phyloP scores from a whole-genome alignment of 1,284 basidiomycete genomes.

The Uromyces viciae-fabae region DNA sequence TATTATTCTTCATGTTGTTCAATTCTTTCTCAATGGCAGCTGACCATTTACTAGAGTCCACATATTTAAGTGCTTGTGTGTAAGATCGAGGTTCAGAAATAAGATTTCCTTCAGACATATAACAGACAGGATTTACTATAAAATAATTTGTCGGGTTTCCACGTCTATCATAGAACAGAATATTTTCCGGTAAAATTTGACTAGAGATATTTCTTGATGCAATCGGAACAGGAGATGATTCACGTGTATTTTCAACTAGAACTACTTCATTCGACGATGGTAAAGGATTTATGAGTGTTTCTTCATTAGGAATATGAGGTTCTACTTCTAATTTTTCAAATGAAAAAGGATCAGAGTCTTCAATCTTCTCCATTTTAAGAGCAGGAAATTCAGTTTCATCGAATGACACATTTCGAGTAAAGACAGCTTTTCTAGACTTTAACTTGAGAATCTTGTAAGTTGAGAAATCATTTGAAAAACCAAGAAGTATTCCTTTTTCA shows the following conservation, averaged over 20 bases:
- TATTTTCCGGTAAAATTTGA: not conserved
- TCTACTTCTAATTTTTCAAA: not conserved
- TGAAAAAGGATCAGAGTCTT: too few species aligned
- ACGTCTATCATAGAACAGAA: not conserved
- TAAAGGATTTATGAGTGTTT: not conserved
- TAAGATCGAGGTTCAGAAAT: not conserved
- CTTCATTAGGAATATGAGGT: not conserved
- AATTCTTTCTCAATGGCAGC: not conserved
- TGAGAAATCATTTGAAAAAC: not conserved
- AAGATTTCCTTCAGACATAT: not conserved
- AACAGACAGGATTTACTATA: not conserved
- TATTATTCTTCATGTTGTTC: not conserved
- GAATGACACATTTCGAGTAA: not conserved
- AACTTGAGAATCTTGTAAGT: not conserved
- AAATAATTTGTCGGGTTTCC: not conserved
- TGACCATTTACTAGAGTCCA: too few species aligned
- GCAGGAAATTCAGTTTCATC: not conserved
- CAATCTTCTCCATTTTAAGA: not conserved
- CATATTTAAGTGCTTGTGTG: too few species aligned
- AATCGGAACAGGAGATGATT: too few species aligned
- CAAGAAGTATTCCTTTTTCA: not conserved
- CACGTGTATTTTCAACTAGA: too few species aligned
- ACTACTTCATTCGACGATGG: too few species aligned
- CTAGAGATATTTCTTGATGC: not conserved
- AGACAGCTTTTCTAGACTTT: not conserved